Evolutionary conservation across 2,329 filamentous ascomycete species (phyloP).

Genomic region (Cryphonectria parasitica): DNA sequence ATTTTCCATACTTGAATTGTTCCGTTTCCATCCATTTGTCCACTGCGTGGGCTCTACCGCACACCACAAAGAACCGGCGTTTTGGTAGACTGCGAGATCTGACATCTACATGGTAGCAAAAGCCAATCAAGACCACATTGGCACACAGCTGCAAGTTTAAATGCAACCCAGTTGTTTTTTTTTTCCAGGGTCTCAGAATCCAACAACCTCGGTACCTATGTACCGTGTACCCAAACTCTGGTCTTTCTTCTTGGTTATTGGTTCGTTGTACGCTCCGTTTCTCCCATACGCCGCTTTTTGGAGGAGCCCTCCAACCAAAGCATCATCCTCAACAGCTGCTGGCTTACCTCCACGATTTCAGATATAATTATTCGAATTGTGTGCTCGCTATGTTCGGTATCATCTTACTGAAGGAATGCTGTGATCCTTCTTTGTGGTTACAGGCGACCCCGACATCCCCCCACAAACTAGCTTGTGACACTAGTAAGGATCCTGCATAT

Average conservation of each 20-base stretch:
- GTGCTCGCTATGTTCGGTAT: not conserved
- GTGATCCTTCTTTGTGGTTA: not conserved
- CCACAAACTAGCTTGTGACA: slow-evolving; percentile 19
- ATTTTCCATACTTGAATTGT: not conserved
- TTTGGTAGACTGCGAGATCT: not conserved
- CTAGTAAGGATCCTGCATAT: slow-evolving; percentile 26
- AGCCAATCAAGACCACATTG: slow-evolving; percentile 3
- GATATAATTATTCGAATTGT: not conserved
- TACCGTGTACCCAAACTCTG: not conserved
- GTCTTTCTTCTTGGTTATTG: not conserved
- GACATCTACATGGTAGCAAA: not conserved
- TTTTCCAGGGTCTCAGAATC: not conserved
- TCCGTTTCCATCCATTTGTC: not conserved
- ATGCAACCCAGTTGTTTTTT: slow-evolving; percentile 9
- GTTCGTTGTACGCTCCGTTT: not conserved
- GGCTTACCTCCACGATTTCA: not conserved
- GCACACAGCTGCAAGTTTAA: slow-evolving; percentile 16
- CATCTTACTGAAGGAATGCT: slow-evolving; percentile 9
- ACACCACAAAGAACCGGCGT: not conserved
- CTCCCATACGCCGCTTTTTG: not conserved
- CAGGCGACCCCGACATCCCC: slow-evolving; percentile 12
- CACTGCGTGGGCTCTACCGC: not conserved
- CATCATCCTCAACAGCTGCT: not conserved
- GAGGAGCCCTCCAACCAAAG: not conserved
- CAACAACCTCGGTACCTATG: not conserved